Evolutionary conservation across 768 basidiomycete species (phyloP).

Genomic region (Collybia nuda): DNA sequence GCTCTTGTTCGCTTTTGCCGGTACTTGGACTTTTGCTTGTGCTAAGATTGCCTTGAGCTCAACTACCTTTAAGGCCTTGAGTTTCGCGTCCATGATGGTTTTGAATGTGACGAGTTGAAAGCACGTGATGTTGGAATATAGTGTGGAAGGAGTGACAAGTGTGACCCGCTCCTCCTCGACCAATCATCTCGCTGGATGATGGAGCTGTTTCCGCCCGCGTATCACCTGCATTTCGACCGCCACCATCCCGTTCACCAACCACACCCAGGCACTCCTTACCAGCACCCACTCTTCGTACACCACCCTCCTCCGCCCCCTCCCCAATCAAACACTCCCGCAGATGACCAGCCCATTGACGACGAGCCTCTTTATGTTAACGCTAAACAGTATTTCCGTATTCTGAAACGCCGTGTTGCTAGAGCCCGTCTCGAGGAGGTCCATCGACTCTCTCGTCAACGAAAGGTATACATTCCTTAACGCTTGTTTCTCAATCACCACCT

Average conservation of each 20-base stretch:
- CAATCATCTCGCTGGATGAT: conserved; percentile 41
- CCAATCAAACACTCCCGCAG: conserved; percentile 19
- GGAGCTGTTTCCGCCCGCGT: conserved; percentile 55
- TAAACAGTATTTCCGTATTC: conserved; percentile 98
- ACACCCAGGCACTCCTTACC: conserved; percentile 5
- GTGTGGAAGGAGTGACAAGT: conserved; percentile 17
- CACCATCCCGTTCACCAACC: conserved; percentile 3
- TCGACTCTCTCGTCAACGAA: conserved; percentile 87
- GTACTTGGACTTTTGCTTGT: conserved; percentile 45
- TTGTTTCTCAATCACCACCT: background rate
- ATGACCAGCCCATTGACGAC: conserved; percentile 66
- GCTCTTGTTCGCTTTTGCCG: conserved; percentile 60
- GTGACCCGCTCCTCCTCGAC: conserved; percentile 20
- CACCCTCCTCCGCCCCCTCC: conserved; percentile 15
- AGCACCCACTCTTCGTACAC: conserved; percentile 18
- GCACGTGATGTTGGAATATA: conserved; percentile 5
- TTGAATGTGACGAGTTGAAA: conserved; percentile 12
- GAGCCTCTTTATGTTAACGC: conserved; percentile 99
- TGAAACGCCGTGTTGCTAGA: conserved; percentile 90
- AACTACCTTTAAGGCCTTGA: conserved; percentile 67
- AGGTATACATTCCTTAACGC: conserved; percentile 47
- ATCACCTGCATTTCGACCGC: conserved; percentile 41
- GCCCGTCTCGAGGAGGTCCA: conserved; percentile 94
- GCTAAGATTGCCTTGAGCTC: conserved; percentile 66
- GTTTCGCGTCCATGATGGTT: conserved; percentile 35